phyloP scores from a whole-genome alignment of 352 stramenopile species.

The Phytophthora capsici region DNA sequence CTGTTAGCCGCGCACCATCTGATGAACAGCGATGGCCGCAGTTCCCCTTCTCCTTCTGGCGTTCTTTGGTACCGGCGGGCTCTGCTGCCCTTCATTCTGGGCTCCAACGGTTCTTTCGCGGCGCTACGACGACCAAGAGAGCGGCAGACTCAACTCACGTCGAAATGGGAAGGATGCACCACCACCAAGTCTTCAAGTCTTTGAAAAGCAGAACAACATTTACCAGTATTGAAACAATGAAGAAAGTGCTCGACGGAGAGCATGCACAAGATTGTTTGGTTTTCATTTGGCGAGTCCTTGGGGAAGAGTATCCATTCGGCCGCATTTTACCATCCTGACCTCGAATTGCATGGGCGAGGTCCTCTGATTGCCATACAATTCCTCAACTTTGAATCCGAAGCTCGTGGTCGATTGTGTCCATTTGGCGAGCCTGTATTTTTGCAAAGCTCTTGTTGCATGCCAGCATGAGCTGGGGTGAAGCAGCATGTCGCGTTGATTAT shows the following conservation, averaged over 20 bases:
- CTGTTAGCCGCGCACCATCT: neutral
- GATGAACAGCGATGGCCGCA: constrained; percentile 3
- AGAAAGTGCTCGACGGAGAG: neutral
- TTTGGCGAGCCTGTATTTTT: neutral
- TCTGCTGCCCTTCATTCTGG: constrained; percentile 15
- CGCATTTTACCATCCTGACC: neutral
- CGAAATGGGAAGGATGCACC: constrained; percentile 15
- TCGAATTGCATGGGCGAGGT: neutral
- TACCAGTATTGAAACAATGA: too few species aligned
- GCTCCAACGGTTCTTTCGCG: constrained; percentile 23
- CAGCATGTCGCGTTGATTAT: constrained; percentile 20
- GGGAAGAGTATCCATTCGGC: constrained; percentile 21
- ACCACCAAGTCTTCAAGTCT: neutral
- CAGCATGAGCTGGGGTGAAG: constrained; percentile 14
- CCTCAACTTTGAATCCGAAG: constrained; percentile 12
- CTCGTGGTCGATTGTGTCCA: constrained; percentile 19
- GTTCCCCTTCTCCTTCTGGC: constrained; percentile 27
- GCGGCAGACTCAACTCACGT: constrained; percentile 13
- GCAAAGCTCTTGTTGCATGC: constrained; percentile 23
- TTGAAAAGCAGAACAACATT: neutral
- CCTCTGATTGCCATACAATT: constrained; percentile 22
- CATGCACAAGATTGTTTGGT: neutral
- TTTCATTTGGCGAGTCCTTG: constrained; percentile 17
- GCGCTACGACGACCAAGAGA: constrained; percentile 17
- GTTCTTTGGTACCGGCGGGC: neutral